A percentile compares a stretch with the other conserved stretches of the same genome.
Conservation (phyloP, 179 eudicot genomes). For the Silene noctiflora region DNA sequence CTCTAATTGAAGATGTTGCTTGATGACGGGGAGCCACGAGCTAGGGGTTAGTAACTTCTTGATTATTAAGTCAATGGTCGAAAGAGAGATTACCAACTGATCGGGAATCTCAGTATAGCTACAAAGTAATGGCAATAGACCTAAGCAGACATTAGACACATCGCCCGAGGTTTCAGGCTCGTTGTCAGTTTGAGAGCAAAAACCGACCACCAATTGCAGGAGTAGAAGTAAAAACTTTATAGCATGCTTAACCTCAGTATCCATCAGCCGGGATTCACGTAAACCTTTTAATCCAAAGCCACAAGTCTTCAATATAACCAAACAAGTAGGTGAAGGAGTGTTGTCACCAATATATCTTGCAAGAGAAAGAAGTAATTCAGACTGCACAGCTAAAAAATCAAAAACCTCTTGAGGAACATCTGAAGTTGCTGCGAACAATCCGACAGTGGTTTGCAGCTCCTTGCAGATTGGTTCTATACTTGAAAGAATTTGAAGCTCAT, state of each 20-base stretch:
- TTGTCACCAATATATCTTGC: slow-evolving; percentile 34
- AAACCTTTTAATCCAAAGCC: slow-evolving; percentile 61
- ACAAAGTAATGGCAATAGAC: slow-evolving; percentile 78
- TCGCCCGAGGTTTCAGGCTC: slow-evolving; percentile 43
- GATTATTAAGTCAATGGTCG: slow-evolving; percentile 59
- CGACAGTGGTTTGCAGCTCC: slow-evolving; percentile 45
- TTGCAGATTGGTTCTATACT: slow-evolving; percentile 54
- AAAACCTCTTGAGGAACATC: slow-evolving; percentile 58
- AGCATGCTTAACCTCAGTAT: slow-evolving; percentile 38
- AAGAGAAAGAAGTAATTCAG: slow-evolving; percentile 65
- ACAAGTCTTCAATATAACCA: slow-evolving; percentile 52
- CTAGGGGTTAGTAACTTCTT: slow-evolving; percentile 52
- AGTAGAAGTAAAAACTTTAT: slow-evolving; percentile 47
- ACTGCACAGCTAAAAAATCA: slow-evolving; percentile 55
- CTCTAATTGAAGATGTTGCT: slow-evolving; percentile 65
- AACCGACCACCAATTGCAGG: slow-evolving; percentile 45
- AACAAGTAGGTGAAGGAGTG: slow-evolving; percentile 41
- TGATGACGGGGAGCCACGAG: slow-evolving; percentile 79
- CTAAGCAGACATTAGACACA: slow-evolving; percentile 55
- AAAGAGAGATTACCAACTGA: slow-evolving; percentile 54
- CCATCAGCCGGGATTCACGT: slow-evolving; percentile 40
- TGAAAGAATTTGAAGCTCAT: slow-evolving; percentile 47
- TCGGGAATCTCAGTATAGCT: slow-evolving; percentile 53
- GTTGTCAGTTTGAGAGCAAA: slow-evolving; percentile 29
- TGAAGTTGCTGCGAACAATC: slow-evolving; percentile 41